These are phyloP conservation scores for Haematococcus lacustris DNA, from an alignment of 139 green algal genomes.

Conservation along the genomic window DNA sequence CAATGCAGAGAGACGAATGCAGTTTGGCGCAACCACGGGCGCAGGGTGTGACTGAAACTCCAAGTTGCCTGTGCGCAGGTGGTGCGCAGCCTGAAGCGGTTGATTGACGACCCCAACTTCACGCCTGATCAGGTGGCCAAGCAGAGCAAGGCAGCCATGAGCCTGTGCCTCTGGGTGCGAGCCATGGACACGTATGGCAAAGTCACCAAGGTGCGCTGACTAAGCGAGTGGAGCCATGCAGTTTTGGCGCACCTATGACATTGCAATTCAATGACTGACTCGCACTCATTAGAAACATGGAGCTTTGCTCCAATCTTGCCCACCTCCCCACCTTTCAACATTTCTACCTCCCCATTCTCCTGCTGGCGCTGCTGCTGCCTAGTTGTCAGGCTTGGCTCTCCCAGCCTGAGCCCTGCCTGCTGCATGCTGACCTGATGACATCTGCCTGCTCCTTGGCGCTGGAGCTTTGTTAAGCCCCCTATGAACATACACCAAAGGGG, in stretches of 20 bases:
- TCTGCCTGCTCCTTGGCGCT: no score
- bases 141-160: conserved; percentile 65
- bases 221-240: neutral
- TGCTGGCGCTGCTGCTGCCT: neutral
- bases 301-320: no score
- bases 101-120: conserved; percentile 63
- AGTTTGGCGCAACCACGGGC: no score
- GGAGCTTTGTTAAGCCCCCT: no score
- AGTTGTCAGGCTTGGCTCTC: neutral
- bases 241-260: no score
- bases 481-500: no score
- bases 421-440: neutral
- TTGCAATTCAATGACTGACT: neutral
- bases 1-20: no score
- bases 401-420: neutral
- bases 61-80: conserved; percentile 6
- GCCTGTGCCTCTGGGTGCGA: conserved; percentile 73
- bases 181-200: conserved; percentile 78
- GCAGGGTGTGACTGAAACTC: no score
- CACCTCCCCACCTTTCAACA: no score
- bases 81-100: conserved; percentile 38
- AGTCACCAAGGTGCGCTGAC: conserved; percentile 24
- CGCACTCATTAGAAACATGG: no score
- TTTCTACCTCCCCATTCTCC: neutral
- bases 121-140: conserved; percentile 67